Base-by-base conservation (phyloP, 1,284 basidiomycete species). In the Papiliotrema fonsecae region DNA sequence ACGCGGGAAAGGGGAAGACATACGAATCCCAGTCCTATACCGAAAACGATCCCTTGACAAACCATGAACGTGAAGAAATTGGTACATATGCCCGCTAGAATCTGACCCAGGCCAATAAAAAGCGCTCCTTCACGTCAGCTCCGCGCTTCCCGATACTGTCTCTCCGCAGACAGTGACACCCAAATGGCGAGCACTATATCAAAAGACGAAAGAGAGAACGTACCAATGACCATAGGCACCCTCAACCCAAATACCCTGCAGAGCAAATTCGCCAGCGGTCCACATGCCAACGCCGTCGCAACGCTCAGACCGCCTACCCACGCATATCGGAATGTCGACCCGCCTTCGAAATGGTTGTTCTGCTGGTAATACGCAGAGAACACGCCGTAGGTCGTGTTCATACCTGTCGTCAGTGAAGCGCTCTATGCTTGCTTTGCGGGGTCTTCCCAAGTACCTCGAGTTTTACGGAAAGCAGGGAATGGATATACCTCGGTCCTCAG, bases 301-400 rank as follows among this genome's bases (percentile, higher is more conserved):
- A 75, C 67, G 1, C 62, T 63, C 34, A 77, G 56, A 7, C 75
- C 75, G 26, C 74, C 75, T 6, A 75, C 68, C 61, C 73, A 75
- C 6, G 75, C 74, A 46, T 75, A 77, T 18, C 69, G 61, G 42
- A 75, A 62, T 30, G 67, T 62, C 21, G 72, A 63, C 25, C 64
- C 69, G 22, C 70, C 60, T 6, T 60, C 42, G 42, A 74, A 76
- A 54, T 73, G 73, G 57, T 75, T 67, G 57, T 75, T 61, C 24
- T 70, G 46, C 16, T 70, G 60, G 48, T 75, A 76, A 52, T 69
- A 75, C 11, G 72, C 61, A 6, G 73, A 63, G 58, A 70, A 76
- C n/a, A 76, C 72, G 18, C 74, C 75, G 40, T 75, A 76, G 3
- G 73, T 72, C 6, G 74, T 74, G 52, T 76, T 76, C 52, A 71